Base-by-base conservation (phyloP, 306 rosid genomes). In the Sindora glabra region DNA sequence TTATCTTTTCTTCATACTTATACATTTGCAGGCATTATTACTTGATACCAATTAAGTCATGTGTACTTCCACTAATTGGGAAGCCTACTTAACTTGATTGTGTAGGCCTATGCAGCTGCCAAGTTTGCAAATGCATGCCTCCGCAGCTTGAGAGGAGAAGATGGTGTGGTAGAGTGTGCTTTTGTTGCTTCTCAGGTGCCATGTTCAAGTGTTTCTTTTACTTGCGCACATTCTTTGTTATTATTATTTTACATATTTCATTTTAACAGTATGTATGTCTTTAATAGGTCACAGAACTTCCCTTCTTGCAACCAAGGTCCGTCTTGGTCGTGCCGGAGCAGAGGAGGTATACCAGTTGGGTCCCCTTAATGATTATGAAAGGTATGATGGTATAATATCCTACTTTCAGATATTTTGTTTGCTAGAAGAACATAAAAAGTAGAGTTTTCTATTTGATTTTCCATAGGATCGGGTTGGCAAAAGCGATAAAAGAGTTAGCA, bases 51-150 rank as follows among this genome's bases (percentile, higher is more conserved):
- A 29, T 6, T 47, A 16, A 18, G n/a, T 70, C 56, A 18, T 53
- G 13, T 39, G 30, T 48, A 24, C 27, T 42, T 41, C 7, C 8
- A 25, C 18, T 22, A 19, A 48, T 22, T 11, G 48, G 22, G 58
- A 53, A 38, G 23, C 22, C 6, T n/a, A 10, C 24, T 24, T 7
- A 25, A 12, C 34, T 37, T 42, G 50, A 72, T 50, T 61, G 27
- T 68, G 68, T 75, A 94, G 99, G 99, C 99, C 3, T 94, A 83
- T 69, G 94, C 99, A 16, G 95, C 95, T 63, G 90, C 86, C 68
- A 90, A 90, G 72, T 90, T 90, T 57, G 95, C 97, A 6, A 68
- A 78, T 8, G 47, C 85, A 59, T 90, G 95, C 67, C 90, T 84
- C n/a, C 85, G 51, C 13, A 89, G 94, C 73, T 80, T 90, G 76